Base-by-base conservation (phyloP, 805 yeast genomes). In the Ogataea saltuana region DNA sequence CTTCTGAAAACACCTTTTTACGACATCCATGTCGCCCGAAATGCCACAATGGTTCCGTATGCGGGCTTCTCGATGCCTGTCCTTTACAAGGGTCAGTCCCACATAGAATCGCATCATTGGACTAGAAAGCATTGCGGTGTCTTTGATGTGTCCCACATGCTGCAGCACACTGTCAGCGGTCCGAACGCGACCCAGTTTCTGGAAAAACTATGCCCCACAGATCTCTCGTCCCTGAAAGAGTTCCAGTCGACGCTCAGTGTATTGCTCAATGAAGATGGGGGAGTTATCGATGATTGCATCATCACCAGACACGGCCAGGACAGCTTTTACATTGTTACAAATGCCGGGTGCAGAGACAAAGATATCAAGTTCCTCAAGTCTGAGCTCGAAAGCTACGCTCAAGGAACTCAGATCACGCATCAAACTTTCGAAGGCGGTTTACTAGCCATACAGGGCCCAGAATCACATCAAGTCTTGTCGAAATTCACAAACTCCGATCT, bases 11-110 rank as follows among this genome's bases (percentile, higher is more conserved):
- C 98, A 1, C 95, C 98, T 4, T 71, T 93, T 30, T 80, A 84
- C 62, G 88, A 85, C 45, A 72, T 88, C 18, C 97, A 93, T 62
- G 70, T 83, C 26, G 76, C 77, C 43, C 70, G 80, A 34, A 91
- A 89, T 5, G 99, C 89, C 11, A 89, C 86, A 43, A 83, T 93
- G 83, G 98, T 90, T 4, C 95, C 95, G 33, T 93, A 87, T 67
- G 98, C 98, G 13, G 97, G 97, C n/a, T 93, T 78, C 59, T 78
- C 83, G 35, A 91, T 93, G 97, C 99, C 99, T 1, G 89, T 93
- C 8, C 66, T 88, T 22, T 93, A 90, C 70, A 75, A 79, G 50
- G 81, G 75, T n/a, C 96, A 87, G 66, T 67, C 87, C 2, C 98
- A 91, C 64, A 81, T 88, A 30, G 95, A 89, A 48, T 89, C 97